phyloP scores from a whole-genome alignment of 2,329 filamentous ascomycete genomes.

The Neocatenulostroma microsporum region DNA sequence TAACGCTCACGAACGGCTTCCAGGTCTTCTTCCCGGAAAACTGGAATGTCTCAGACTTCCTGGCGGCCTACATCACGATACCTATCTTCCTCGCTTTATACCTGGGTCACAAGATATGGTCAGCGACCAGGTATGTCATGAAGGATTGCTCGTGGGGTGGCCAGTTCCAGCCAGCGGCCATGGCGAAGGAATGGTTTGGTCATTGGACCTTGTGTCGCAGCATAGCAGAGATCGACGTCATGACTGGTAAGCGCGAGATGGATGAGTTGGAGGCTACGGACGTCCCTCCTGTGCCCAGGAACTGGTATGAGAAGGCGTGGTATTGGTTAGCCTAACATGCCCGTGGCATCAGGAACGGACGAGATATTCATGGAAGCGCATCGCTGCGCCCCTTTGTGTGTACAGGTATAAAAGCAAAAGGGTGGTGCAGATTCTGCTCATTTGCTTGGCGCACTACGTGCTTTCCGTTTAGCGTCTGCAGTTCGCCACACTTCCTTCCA shows the following conservation, averaged over 20 bases:
- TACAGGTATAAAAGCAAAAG: no score
- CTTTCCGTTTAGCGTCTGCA: no score
- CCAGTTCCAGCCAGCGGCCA: conserved; percentile 25
- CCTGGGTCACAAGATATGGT: conserved; percentile 26
- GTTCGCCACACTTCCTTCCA: no score
- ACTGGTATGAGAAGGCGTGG: conserved; percentile 38
- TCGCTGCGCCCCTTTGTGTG: no score
- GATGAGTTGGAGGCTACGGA: conserved; percentile 38
- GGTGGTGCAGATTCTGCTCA: no score
- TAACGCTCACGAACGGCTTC: conserved; percentile 52
- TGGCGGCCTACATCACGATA: conserved; percentile 49
- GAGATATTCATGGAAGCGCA: no score
- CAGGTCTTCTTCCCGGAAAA: conserved; percentile 44
- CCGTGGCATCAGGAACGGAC: no score
- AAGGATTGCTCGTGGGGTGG: conserved; percentile 17
- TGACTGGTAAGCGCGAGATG: conserved; percentile 39
- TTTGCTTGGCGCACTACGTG: no score
- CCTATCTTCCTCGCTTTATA: conserved; percentile 43
- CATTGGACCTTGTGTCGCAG: conserved; percentile 25
- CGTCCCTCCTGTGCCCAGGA: conserved; percentile 34
- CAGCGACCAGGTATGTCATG: not conserved
- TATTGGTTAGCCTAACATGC: conserved; percentile 43
- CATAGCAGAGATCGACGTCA: conserved; percentile 37
- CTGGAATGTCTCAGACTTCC: conserved; percentile 42
- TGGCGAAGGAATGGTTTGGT: no score